Evolutionary conservation across 495 filamentous ascomycete genomes (phyloP).

Genomic region (Cairneyella variabilis): DNA sequence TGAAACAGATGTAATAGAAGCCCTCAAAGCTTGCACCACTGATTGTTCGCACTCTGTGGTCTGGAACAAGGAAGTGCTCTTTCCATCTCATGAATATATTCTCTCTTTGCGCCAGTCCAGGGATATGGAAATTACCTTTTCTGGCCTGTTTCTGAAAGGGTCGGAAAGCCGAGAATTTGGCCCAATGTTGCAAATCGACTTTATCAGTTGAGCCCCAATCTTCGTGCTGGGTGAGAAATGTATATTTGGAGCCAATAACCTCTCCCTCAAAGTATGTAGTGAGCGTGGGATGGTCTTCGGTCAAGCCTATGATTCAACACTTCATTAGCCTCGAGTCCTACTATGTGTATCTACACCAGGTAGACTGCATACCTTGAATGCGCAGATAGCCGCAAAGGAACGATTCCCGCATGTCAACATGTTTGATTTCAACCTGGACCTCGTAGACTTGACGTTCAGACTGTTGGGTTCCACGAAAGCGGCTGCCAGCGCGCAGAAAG

Average conservation of each 20-base stretch:
- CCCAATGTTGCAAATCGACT: conserved; percentile 92
- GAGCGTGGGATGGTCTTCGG: conserved; percentile 90
- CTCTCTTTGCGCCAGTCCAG: conserved; percentile 77
- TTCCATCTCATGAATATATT: conserved; percentile 99
- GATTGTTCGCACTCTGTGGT: conserved; percentile 86
- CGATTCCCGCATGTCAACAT: conserved; percentile 92
- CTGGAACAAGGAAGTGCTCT: conserved; percentile 95
- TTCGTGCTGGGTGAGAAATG: conserved; percentile 84
- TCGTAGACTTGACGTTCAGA: conserved; percentile 89
- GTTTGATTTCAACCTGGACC: conserved; percentile 94
- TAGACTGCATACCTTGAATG: conserved; percentile 72
- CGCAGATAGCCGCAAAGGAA: conserved; percentile 93
- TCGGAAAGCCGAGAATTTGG: conserved; percentile 80
- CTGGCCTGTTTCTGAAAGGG: conserved; percentile 72
- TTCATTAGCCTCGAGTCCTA: conserved; percentile 5
- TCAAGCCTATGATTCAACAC: conserved; percentile 65
- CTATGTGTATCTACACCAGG: neutral
- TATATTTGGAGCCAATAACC: conserved; percentile 93
- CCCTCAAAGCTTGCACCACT: conserved; percentile 95
- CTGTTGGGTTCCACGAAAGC: conserved; percentile 85
- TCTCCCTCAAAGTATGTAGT: conserved; percentile 99
- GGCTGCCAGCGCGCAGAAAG: conserved; percentile 82
- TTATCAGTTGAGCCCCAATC: conserved; percentile 92
- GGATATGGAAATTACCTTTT: conserved; percentile 47
- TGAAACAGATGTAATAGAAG: conserved; percentile 99